Conservation (phyloP, 768 basidiomycete genomes). For the Lactarius sanguifluus region DNA sequence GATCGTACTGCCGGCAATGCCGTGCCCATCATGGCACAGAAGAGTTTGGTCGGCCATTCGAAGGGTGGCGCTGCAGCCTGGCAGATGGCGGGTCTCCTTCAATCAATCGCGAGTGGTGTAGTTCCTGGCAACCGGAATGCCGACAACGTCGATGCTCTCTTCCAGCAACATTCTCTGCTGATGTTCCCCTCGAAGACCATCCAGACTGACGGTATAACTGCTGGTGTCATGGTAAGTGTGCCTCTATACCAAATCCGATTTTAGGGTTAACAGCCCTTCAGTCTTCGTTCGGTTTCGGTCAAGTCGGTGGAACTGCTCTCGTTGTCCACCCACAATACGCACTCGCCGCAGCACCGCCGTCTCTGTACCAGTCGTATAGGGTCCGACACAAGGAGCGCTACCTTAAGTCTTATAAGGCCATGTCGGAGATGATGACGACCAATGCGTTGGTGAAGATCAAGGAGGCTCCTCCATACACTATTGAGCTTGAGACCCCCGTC, state of each 20-base stretch:
- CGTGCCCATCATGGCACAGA: conserved; percentile 96
- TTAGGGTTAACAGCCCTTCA: conserved; percentile 36
- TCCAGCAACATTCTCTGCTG: conserved; percentile 84
- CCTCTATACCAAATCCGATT: background rate
- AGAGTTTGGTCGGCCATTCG: conserved; percentile 94
- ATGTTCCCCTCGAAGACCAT: conserved; percentile 98
- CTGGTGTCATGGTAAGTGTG: conserved; percentile 74
- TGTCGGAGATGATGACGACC: conserved; percentile 95
- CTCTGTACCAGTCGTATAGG: conserved; percentile 77
- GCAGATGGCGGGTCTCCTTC: conserved; percentile 91
- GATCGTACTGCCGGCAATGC: conserved; percentile 92
- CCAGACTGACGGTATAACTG: conserved; percentile 88
- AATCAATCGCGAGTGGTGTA: conserved; percentile 80
- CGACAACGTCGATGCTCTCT: conserved; percentile 93
- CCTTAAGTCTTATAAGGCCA: conserved; percentile 77
- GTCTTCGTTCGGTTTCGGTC: conserved; percentile 98
- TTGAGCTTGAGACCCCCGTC: conserved; percentile 83
- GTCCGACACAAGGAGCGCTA: conserved; percentile 63
- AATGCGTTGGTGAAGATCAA: conserved; percentile 94
- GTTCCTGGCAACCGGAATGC: conserved; percentile 95
- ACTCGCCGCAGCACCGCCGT: conserved; percentile 77
- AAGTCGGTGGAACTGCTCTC: conserved; percentile 92
- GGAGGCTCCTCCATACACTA: conserved; percentile 84
- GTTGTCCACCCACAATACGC: conserved; percentile 90
- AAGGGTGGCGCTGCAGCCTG: conserved; percentile 99